A percentile compares a stretch with the other conserved stretches of the same genome.
Evolutionary conservation across 225 moss, liverwort and hornwort species (phyloP).

Genomic region (Pseudisothecium myosuroides): DNA sequence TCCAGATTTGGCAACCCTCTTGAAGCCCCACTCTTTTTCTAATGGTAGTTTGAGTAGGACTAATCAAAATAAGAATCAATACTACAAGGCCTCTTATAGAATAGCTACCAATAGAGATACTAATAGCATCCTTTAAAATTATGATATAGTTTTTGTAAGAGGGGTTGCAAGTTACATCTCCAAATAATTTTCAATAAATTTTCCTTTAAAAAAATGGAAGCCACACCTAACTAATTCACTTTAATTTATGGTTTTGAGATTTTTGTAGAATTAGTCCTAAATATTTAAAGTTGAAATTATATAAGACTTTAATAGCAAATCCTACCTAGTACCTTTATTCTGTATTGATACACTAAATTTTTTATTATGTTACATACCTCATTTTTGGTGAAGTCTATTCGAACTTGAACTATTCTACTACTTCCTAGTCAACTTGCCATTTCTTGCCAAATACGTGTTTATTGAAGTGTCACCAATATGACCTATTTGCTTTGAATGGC

Average conservation of each 20-base stretch:
- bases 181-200: neutral
- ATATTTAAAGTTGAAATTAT: neutral
- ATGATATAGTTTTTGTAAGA: neutral
- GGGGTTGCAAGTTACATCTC: neutral
- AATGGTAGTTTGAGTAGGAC: neutral
- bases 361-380: no score
- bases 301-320: neutral
- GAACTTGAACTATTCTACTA: neutral
- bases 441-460: neutral
- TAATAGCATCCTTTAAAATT: fast-evolving
- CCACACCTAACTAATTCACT: fast-evolving
- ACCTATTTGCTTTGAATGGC: neutral
- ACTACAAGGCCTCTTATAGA: neutral
- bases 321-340: no score
- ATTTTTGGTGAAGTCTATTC: neutral
- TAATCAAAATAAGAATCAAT: no score
- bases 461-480: neutral
- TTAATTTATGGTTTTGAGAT: neutral
- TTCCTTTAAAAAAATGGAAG: neutral
- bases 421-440: fast-evolving
- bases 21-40: no score
- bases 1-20: no score
- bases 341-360: no score
- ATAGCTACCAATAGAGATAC: fast-evolving
- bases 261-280: neutral